phyloP scores from a whole-genome alignment of 768 basidiomycete genomes.

The Sutorius australiensis region DNA sequence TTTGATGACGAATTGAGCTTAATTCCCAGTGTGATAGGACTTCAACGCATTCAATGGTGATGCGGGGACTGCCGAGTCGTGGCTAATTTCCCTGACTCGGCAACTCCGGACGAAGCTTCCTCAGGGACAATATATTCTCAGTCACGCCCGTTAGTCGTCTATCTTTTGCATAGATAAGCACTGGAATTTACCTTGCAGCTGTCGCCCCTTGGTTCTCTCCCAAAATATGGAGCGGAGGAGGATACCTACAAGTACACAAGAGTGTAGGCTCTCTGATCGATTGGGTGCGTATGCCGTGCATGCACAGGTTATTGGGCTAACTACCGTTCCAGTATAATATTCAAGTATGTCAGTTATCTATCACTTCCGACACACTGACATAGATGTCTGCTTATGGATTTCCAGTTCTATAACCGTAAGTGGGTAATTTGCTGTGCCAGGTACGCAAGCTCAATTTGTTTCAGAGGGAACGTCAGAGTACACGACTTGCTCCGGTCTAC shows the following conservation, averaged over 20 bases:
- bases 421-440: neutral
- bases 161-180: too few relatives aligned
- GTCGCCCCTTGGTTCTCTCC: constrained; percentile 43
- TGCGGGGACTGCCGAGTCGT: constrained; percentile 45
- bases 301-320: neutral
- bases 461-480: constrained; percentile 37
- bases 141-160: constrained; percentile 32
- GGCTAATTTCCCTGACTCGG: constrained; percentile 32
- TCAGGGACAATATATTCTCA: constrained; percentile 31
- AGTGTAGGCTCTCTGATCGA: constrained; percentile 42
- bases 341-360: constrained; percentile 23
- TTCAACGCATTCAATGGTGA: constrained; percentile 47
- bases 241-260: constrained; percentile 37
- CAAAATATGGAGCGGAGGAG: constrained; percentile 36
- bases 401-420: constrained; percentile 23
- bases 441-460: neutral
- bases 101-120: constrained; percentile 31
- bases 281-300: constrained; percentile 29
- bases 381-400: neutral
- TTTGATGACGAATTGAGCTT: neutral
- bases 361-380: neutral
- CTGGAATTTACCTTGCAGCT: constrained; percentile 20
- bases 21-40: constrained; percentile 37
- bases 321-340: constrained; percentile 37
- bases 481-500: constrained; percentile 35